phyloP scores from a whole-genome alignment of 2,329 filamentous ascomycete species.

The Elsinoe perseae region DNA sequence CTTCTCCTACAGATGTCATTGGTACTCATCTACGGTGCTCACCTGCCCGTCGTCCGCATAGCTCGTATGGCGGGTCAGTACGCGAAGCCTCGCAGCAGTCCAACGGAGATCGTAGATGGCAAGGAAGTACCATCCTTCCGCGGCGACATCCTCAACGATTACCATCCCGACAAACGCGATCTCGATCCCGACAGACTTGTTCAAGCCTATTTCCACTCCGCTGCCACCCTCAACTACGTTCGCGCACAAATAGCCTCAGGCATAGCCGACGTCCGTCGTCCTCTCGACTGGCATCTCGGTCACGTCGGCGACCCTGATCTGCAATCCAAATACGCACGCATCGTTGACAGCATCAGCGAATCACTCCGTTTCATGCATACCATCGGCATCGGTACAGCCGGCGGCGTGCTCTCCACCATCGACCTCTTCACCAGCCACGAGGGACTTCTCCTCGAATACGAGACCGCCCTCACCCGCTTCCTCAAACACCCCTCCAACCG shows the following conservation, averaged over 20 bases:
- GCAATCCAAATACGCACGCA: slow-evolving; percentile 76
- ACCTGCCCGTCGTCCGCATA: slow-evolving; percentile 81
- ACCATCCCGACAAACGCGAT: slow-evolving; percentile 61
- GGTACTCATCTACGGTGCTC: slow-evolving; percentile 81
- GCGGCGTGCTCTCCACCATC: slow-evolving; percentile 71
- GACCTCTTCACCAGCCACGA: slow-evolving; percentile 96
- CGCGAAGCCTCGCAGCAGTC: slow-evolving; percentile 86
- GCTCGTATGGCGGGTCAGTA: slow-evolving; percentile 97
- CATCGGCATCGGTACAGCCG: slow-evolving; percentile 78
- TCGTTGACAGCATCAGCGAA: slow-evolving; percentile 80
- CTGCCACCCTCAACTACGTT: slow-evolving; percentile 89
- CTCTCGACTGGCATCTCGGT: slow-evolving; percentile 88
- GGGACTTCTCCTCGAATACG: slow-evolving; percentile 87
- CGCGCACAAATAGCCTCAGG: slow-evolving; percentile 76
- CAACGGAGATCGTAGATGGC: slow-evolving; percentile 73
- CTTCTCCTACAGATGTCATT: slow-evolving; percentile 94
- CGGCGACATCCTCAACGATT: slow-evolving; percentile 93
- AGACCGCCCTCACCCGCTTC: slow-evolving; percentile 73
- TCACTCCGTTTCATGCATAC: slow-evolving; percentile 91
- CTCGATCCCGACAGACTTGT: slow-evolving; percentile 81
- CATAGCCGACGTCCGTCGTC: slow-evolving; percentile 87
- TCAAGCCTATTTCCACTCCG: slow-evolving; percentile 90
- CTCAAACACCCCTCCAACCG: slow-evolving; percentile 56
- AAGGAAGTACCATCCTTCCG: slow-evolving; percentile 81
- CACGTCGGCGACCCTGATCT: slow-evolving; percentile 79